Base-by-base conservation (phyloP, 208 protist species). In the Leishmania martiniquensis region DNA sequence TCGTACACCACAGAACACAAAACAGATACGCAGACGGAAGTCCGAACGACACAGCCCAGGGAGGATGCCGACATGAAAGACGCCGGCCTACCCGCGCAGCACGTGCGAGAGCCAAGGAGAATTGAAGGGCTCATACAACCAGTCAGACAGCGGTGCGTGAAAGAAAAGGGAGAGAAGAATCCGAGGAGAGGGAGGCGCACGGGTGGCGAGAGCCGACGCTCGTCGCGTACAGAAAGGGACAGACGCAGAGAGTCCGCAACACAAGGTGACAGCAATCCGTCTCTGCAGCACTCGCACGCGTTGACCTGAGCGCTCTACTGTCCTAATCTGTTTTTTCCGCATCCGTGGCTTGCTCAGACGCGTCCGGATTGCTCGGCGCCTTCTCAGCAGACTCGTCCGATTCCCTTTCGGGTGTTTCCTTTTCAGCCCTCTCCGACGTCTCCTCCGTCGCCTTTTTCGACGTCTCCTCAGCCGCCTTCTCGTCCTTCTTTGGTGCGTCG, bases 401-500 rank as follows among this genome's bases (percentile, higher is more conserved):
- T 4, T 63, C 25, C 7, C 45, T 47, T 44, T 13, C 55, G 9
- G 66, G 25, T 2, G 79, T 44, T 34, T 55, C 10, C 39, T 37
- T 34, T 44, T 71, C 74, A 12, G 52, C 25, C 34, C 32, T 34
- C 42, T 13, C 54, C 4, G 29, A 4, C 32, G 42, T 37, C 34
- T 44, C 5, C 20, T 20, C 49, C n/a, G n/a, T n/a, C 12, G 63
- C 10, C 63, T 54, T 42, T 42, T 66, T 29, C 44, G 49, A 13
- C 39, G 63, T 78, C 9, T 71, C 17, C 25, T 81, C 60, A 4
- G 4, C 51, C 49, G 49, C n/a, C 70, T 51, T 37, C 63, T 44
- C 73, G 29, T 73, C 42, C 72, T 42, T 63, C 25, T 71, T 72
- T 13, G 17, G 52, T 32, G 39, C 57, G 22, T 76, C 54, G 39